Percentiles rank a stretch among this genome's conserved stretches.
phyloP scores from a whole-genome alignment of 306 rosid genomes.

The Medicago lupulina region DNA sequence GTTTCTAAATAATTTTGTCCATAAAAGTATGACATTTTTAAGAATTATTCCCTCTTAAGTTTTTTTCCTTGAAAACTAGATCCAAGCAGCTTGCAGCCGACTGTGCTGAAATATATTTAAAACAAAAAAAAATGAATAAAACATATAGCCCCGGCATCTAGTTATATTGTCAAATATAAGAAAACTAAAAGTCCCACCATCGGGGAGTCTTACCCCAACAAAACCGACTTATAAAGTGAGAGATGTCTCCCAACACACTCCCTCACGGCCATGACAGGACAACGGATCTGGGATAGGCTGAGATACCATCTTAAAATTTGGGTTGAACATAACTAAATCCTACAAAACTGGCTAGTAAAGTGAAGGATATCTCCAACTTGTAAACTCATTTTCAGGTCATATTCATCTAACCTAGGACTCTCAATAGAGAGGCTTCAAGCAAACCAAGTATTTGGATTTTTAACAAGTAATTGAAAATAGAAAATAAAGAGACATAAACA shows the following conservation, averaged over 20 bases:
- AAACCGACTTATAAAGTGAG: not conserved
- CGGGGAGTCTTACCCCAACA: no score
- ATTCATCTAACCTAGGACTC: not conserved
- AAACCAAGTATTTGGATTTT: not conserved
- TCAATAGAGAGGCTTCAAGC: not conserved
- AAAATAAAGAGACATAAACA: constrained; percentile 11
- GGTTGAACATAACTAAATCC: no score
- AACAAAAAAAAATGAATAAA: no score
- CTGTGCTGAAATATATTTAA: no score
- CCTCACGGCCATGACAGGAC: no score
- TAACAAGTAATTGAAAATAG: not conserved
- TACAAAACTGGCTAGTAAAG: no score
- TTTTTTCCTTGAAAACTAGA: no score
- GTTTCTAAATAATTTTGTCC: not conserved
- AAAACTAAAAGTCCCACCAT: not conserved
- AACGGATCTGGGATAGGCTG: not conserved
- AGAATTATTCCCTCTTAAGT: not conserved
- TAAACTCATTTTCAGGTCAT: no score
- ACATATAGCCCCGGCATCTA: not conserved
- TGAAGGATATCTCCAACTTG: not conserved
- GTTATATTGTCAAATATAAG: not conserved
- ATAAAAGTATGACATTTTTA: no score
- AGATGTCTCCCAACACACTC: no score
- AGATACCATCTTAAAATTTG: not conserved
- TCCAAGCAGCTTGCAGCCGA: no score